Conservation (phyloP, 169 alveolate species). For the Plasmodium adleri region DNA sequence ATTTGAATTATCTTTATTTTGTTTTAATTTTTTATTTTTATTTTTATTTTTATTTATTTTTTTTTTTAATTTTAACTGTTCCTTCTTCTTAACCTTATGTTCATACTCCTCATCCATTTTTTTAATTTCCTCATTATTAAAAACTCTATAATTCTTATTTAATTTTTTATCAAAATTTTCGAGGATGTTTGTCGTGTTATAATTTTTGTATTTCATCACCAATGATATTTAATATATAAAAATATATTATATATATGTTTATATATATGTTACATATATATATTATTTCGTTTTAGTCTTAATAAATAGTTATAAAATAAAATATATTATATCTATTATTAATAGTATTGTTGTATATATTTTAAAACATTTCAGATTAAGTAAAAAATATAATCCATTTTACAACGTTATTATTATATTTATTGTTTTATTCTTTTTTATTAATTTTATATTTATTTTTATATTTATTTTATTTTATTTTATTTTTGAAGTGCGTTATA, state of each 20-base stretch:
- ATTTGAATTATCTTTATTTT: neutral
- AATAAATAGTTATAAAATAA: too few relatives aligned
- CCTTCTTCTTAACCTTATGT: constrained; percentile 34
- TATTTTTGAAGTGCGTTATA: too few relatives aligned
- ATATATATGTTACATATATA: too few relatives aligned
- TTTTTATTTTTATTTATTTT: constrained; percentile 2
- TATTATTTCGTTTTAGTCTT: too few relatives aligned
- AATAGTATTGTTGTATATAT: too few relatives aligned
- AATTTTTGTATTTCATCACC: constrained; percentile 23
- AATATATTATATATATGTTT: neutral
- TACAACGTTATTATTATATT: too few relatives aligned
- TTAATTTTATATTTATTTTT: too few relatives aligned
- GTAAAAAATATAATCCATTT: too few relatives aligned
- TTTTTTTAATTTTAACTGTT: constrained; percentile 7
- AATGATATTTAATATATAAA: neutral
- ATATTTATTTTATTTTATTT: too few relatives aligned
- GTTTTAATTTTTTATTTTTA: neutral
- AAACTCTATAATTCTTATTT: constrained; percentile 55
- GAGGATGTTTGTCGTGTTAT: constrained; percentile 18
- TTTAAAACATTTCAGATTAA: too few relatives aligned
- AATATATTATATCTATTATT: too few relatives aligned
- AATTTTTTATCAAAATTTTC: constrained; percentile 50
- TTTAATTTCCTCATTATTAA: constrained; percentile 25
- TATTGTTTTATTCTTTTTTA: too few relatives aligned
- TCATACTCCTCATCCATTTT: constrained; percentile 73